Percentiles rank a stretch among this genome's conserved stretches.
Conservation (phyloP, 2,329 filamentous ascomycete genomes). For the Colletotrichum truncatum region DNA sequence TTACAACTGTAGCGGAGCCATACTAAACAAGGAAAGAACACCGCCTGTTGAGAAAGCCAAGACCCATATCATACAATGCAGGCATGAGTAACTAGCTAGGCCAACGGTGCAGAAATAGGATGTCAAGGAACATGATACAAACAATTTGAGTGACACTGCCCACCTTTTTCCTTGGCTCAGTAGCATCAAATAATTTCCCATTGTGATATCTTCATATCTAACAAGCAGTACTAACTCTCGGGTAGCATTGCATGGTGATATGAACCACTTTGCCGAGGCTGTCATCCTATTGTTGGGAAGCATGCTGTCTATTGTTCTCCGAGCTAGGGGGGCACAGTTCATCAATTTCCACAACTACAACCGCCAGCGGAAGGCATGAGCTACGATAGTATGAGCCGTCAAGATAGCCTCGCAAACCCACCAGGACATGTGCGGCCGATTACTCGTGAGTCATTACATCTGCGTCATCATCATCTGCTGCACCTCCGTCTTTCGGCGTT, state of each 20-base stretch:
- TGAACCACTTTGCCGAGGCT: constrained; percentile 9
- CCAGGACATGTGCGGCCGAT: too few species aligned
- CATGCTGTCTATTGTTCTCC: constrained; percentile 25
- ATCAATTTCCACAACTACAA: constrained; percentile 10
- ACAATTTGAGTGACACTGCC: neutral
- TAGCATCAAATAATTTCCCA: neutral
- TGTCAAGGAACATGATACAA: neutral
- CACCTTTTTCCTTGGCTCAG: neutral
- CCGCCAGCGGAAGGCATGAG: neutral
- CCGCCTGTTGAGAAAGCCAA: neutral
- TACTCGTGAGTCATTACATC: too few species aligned
- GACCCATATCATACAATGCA: neutral
- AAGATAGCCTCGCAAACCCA: too few species aligned
- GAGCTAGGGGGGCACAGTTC: neutral
- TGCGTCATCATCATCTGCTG: too few species aligned
- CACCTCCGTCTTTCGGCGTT: too few species aligned
- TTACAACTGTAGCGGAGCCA: neutral
- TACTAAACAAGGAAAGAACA: neutral
- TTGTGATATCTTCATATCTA: neutral
- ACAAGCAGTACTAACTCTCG: neutral
- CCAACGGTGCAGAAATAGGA: neutral
- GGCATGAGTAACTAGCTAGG: neutral
- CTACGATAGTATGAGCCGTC: too few species aligned
- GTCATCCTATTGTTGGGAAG: constrained; percentile 12
- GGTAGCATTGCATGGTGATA: neutral